Evolutionary conservation across 1,284 basidiomycete genomes (phyloP).

Genomic region (Malassezia obtusa): DNA sequence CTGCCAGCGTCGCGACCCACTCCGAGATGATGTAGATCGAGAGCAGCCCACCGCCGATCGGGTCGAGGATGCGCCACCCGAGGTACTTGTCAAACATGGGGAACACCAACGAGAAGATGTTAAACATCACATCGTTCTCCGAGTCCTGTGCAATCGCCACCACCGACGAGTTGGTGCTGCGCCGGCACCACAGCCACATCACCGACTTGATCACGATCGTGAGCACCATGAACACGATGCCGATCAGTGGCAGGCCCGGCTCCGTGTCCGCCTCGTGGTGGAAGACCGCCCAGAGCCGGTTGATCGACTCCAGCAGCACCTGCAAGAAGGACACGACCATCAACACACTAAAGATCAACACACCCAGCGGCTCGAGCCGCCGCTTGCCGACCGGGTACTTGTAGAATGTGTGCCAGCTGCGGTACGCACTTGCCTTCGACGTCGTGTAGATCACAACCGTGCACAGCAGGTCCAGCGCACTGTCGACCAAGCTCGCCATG

Average conservation of each 20-base stretch:
- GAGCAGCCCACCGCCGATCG: constrained; percentile 28
- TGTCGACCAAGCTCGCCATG: constrained; percentile 54
- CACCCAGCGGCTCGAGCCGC: constrained; percentile 52
- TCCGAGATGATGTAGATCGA: constrained; percentile 44
- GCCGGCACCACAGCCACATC: constrained; percentile 50
- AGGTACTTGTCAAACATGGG: constrained; percentile 49
- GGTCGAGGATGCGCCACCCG: constrained; percentile 33
- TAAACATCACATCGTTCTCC: constrained; percentile 55
- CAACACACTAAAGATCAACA: constrained; percentile 53
- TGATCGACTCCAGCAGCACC: constrained; percentile 39
- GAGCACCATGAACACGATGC: constrained; percentile 51
- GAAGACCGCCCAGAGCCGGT: constrained; percentile 37
- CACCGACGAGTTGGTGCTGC: constrained; percentile 48
- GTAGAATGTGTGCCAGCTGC: constrained; percentile 37
- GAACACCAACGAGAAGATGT: constrained; percentile 54
- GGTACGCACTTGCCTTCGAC: constrained; percentile 36
- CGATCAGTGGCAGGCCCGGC: constrained; percentile 33
- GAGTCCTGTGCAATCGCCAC: constrained; percentile 51
- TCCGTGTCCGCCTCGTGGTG: constrained; percentile 26
- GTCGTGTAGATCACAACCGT: constrained; percentile 50
- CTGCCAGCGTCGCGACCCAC: constrained; percentile 37
- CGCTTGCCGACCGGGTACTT: constrained; percentile 54
- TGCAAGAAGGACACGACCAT: constrained; percentile 52
- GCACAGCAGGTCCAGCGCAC: constrained; percentile 54
- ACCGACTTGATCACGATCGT: constrained; percentile 54